Conservation (phyloP, 768 basidiomycete species). For the Leccinum arenicola region DNA sequence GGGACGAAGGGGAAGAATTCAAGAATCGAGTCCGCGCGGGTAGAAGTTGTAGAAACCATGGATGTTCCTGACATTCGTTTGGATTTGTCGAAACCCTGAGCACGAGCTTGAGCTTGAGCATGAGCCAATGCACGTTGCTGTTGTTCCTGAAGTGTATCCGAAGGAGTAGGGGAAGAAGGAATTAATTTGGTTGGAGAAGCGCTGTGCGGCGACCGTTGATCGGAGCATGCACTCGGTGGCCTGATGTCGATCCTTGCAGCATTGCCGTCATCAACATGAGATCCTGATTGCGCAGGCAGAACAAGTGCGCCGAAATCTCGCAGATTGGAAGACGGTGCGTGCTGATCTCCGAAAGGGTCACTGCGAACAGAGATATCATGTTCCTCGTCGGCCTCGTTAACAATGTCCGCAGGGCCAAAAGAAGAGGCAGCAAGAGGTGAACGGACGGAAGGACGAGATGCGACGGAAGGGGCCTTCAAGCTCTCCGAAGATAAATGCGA, state of each 20-base stretch:
- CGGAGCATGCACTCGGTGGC: slow-evolving; percentile 35
- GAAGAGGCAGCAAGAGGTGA: slow-evolving; percentile 72
- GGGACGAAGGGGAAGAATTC: slow-evolving; percentile 89
- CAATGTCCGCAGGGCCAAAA: slow-evolving; percentile 67
- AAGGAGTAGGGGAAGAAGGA: slow-evolving; percentile 39
- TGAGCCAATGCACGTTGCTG: slow-evolving; percentile 62
- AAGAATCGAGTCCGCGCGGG: slow-evolving; percentile 78
- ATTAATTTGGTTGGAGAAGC: slow-evolving; percentile 65
- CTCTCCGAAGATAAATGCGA: slow-evolving; percentile 33
- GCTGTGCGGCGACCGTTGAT: slow-evolving; percentile 47
- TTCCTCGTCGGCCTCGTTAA: slow-evolving; percentile 43
- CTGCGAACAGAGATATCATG: slow-evolving; percentile 24
- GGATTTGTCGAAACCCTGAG: slow-evolving; percentile 45
- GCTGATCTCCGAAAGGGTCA: slow-evolving; percentile 68
- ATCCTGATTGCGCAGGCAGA: slow-evolving; percentile 53
- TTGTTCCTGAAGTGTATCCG: slow-evolving; percentile 54
- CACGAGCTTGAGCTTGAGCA: slow-evolving; percentile 58
- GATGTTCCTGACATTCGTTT: slow-evolving; percentile 64
- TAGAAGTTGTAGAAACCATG: slow-evolving; percentile 63
- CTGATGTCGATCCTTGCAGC: slow-evolving; percentile 70
- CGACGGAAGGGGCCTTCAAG: slow-evolving; percentile 38
- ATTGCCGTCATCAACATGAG: slow-evolving; percentile 56
- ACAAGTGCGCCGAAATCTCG: slow-evolving; percentile 39
- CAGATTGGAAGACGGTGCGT: slow-evolving; percentile 30
- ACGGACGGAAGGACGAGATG: slow-evolving; percentile 44